These are phyloP conservation scores for Claviceps spartinae DNA, from an alignment of 2,329 filamentous ascomycete genomes.

Conservation along the genomic window DNA sequence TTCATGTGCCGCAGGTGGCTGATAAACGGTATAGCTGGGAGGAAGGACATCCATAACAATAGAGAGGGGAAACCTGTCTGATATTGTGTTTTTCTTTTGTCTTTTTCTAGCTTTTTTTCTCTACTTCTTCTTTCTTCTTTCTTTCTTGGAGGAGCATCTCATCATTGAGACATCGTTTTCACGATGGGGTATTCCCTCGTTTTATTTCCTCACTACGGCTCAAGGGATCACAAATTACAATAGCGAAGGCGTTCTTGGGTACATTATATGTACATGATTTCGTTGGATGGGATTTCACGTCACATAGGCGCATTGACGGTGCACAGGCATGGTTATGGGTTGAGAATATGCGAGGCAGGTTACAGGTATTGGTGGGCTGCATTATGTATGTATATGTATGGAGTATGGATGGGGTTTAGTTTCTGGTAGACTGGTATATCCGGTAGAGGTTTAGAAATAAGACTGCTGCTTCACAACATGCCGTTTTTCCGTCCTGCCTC, in stretches of 20 bases:
- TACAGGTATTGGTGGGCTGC: too few species aligned
- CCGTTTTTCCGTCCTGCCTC: too few species aligned
- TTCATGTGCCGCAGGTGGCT: constrained; percentile 38
- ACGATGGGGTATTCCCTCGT: neutral
- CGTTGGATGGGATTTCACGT: neutral
- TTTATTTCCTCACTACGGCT: neutral
- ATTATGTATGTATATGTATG: neutral
- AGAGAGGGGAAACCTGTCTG: too few species aligned
- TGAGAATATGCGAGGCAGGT: neutral
- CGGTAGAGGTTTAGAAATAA: too few species aligned
- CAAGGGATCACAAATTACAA: neutral
- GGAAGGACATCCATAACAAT: constrained; percentile 12
- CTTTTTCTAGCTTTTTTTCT: neutral
- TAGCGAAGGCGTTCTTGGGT: neutral
- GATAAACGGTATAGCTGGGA: constrained; percentile 40
- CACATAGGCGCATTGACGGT: neutral
- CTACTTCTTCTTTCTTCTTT: neutral
- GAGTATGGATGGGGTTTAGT: neutral
- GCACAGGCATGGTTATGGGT: neutral
- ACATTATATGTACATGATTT: neutral
- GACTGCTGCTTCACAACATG: too few species aligned
- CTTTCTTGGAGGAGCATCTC: neutral
- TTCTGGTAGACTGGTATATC: neutral
- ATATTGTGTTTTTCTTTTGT: neutral
- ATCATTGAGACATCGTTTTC: neutral